A percentile compares a stretch with the other conserved stretches of the same genome.
phyloP scores from a whole-genome alignment of 257 asterid species.

The Nicotiana obtusifolia region DNA sequence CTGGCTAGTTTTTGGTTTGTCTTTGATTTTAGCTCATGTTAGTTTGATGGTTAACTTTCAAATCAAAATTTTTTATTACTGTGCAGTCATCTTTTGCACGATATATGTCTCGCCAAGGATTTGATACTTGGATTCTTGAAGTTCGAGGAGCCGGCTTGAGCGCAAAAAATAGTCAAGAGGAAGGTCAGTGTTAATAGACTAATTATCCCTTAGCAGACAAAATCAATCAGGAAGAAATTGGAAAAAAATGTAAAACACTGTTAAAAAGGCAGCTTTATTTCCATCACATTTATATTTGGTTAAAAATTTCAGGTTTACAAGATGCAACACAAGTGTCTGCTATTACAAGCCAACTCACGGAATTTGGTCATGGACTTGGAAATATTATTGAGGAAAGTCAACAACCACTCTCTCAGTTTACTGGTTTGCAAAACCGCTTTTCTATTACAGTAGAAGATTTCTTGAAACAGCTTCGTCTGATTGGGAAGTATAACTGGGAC shows the following conservation, averaged over 20 bases:
- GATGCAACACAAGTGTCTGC: slow-evolving; percentile 62
- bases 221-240: background rate
- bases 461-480: slow-evolving; percentile 87
- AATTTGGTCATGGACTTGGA: slow-evolving; percentile 62
- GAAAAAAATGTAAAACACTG: background rate
- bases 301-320: slow-evolving; percentile 39
- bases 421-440: slow-evolving; percentile 72
- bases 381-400: slow-evolving; percentile 79
- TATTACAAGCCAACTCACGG: slow-evolving; percentile 60
- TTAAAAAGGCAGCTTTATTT: background rate
- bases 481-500: slow-evolving; percentile 93
- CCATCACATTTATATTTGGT: slow-evolving; percentile 32
- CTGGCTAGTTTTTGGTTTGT: background rate
- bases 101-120: slow-evolving; percentile 93
- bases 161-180: slow-evolving; percentile 23
- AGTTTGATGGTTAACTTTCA: background rate
- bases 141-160: slow-evolving; percentile 98
- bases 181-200: background rate
- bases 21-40: background rate
- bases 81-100: slow-evolving; percentile 99
- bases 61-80: background rate
- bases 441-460: slow-evolving; percentile 65
- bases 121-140: slow-evolving; percentile 97
- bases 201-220: background rate
- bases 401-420: slow-evolving; percentile 73